Conservation (phyloP, 208 protist species). For the Angomonas desouzai region DNA sequence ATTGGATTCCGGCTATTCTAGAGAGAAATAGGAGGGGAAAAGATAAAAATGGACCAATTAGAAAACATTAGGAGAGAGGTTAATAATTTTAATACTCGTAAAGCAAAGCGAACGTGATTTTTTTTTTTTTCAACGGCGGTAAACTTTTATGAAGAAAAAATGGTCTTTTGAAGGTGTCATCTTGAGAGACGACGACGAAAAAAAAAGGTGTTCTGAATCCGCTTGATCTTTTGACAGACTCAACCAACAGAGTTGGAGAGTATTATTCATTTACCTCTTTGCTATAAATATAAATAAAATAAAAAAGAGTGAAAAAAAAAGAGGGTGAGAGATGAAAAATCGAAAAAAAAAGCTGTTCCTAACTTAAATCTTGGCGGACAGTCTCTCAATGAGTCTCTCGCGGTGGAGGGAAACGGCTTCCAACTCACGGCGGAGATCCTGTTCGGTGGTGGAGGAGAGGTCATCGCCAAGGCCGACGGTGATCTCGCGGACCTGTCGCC, state of each 20-base stretch:
- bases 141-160: constrained; percentile 10
- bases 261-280: not conserved
- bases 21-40: constrained; percentile 13
- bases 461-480: constrained; percentile 81
- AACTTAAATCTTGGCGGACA: constrained; percentile 65
- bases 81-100: too few species aligned
- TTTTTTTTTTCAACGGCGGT: not conserved
- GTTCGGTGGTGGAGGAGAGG: constrained; percentile 34
- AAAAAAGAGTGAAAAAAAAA: constrained; percentile 12
- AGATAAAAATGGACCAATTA: constrained; percentile 12
- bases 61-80: too few species aligned
- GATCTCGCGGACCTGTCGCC: constrained; percentile 87
- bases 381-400: constrained; percentile 50
- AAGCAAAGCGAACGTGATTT: too few species aligned
- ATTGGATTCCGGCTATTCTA: not conserved
- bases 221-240: not conserved
- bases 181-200: constrained; percentile 1
- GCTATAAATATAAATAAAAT: constrained; percentile 14
- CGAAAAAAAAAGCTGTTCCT: constrained; percentile 1
- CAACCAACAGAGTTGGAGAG: not conserved
- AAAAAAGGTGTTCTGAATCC: constrained; percentile 3
- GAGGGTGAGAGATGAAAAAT: constrained; percentile 4
- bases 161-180: constrained; percentile 1
- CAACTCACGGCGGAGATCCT: constrained; percentile 74
- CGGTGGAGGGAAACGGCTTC: constrained; percentile 57